A percentile compares a stretch with the other conserved stretches of the same genome.
Conservation (phyloP, 1,139 yeast species). For the Kluyveromyces sp. region DNA sequence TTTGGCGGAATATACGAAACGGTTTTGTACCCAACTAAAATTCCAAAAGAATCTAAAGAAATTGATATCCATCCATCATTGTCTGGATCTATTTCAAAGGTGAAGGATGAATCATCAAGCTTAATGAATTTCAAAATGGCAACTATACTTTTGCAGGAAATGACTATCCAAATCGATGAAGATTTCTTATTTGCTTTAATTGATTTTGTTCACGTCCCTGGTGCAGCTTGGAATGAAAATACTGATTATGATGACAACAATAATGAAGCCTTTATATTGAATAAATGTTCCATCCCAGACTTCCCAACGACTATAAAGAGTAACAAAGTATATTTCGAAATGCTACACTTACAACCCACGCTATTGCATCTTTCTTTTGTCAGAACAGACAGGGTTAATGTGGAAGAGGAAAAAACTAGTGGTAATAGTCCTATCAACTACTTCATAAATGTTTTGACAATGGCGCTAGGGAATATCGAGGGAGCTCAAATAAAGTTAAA, state of each 20-base stretch:
- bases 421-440: slow-evolving; percentile 62
- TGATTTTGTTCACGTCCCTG: slow-evolving; percentile 68
- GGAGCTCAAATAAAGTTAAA: slow-evolving; percentile 93
- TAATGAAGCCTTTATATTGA: not conserved
- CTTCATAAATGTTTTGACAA: slow-evolving; percentile 77
- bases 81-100: slow-evolving; percentile 74
- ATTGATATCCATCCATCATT: slow-evolving; percentile 86
- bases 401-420: slow-evolving; percentile 39
- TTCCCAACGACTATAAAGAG: slow-evolving; percentile 49
- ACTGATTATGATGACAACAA: not conserved
- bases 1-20: slow-evolving; percentile 88
- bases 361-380: slow-evolving; percentile 85
- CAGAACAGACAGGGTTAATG: slow-evolving; percentile 71
- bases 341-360: slow-evolving; percentile 86
- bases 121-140: slow-evolving; percentile 87
- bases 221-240: slow-evolving; percentile 59
- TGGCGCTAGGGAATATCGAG: slow-evolving; percentile 95
- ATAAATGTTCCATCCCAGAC: slow-evolving; percentile 7
- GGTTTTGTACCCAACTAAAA: slow-evolving; percentile 80
- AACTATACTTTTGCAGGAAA: slow-evolving; percentile 77
- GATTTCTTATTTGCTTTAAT: slow-evolving; percentile 79
- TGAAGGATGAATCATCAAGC: slow-evolving; percentile 87
- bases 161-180: slow-evolving; percentile 89
- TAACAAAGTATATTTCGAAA: slow-evolving; percentile 84
- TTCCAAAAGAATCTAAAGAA: slow-evolving; percentile 79